Conservation (phyloP, 345 rosid genomes). For the Camelina sativa region DNA sequence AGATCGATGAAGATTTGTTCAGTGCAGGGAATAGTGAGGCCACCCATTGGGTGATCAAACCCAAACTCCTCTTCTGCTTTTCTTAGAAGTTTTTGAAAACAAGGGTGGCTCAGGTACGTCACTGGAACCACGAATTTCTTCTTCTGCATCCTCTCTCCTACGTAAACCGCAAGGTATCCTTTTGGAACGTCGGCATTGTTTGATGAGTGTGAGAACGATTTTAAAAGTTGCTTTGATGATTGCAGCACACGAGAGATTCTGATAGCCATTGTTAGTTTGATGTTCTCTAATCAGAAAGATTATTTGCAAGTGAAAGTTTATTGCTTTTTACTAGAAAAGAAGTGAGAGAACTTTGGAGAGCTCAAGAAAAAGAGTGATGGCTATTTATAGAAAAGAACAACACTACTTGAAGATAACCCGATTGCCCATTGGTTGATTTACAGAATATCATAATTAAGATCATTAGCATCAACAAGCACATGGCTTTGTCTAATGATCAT, state of each 20-base stretch:
- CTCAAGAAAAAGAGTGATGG: conserved; percentile 1
- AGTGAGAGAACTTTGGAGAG: conserved; percentile 7
- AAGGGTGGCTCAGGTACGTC: conserved; percentile 50
- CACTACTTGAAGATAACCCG: background rate
- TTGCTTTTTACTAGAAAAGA: background rate
- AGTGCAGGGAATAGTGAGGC: conserved; percentile 55
- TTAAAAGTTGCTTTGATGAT: conserved; percentile 25
- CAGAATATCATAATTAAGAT: background rate
- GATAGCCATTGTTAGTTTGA: conserved; percentile 9
- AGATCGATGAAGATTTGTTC: conserved; percentile 50
- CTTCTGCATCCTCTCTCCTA: conserved; percentile 45
- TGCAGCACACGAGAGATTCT: conserved; percentile 19
- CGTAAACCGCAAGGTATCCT: conserved; percentile 53
- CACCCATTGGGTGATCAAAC: conserved; percentile 53
- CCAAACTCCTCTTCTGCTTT: conserved; percentile 44
- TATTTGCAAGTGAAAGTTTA: background rate
- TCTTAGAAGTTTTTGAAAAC: conserved; percentile 47
- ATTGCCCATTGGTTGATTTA: background rate
- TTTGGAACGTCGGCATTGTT: conserved; percentile 27
- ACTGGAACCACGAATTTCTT: conserved; percentile 52
- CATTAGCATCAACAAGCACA: background rate
- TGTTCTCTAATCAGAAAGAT: background rate
- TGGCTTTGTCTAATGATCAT: background rate
- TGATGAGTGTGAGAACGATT: conserved; percentile 12
- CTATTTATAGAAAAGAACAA: conserved; percentile 3